Conservation (phyloP, 768 basidiomycete genomes). For the Royoungia palumana region DNA sequence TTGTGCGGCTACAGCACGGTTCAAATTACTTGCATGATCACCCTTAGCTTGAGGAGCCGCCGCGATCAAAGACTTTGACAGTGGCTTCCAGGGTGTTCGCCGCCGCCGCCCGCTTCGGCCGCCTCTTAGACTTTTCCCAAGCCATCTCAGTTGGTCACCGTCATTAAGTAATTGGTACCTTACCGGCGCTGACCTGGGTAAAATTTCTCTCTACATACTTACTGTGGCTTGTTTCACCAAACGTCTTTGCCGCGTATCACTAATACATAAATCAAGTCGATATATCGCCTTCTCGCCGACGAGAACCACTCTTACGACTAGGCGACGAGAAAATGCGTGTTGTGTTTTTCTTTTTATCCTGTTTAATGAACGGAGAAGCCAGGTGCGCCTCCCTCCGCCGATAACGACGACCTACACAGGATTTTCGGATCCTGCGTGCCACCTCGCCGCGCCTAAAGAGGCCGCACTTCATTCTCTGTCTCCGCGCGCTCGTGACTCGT, state of each 20-base stretch:
- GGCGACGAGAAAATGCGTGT: neutral
- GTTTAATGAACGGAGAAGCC: neutral
- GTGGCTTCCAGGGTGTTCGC: neutral
- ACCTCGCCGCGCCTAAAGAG: neutral
- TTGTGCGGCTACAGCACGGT: too few species aligned
- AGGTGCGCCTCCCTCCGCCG: neutral
- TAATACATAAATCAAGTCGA: neutral
- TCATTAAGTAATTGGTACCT: constrained; percentile 2
- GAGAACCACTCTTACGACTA: neutral
- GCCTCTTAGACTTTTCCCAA: too few species aligned
- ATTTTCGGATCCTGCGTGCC: neutral
- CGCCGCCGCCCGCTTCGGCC: neutral
- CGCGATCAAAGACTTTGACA: too few species aligned
- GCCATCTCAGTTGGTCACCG: neutral
- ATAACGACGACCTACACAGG: neutral
- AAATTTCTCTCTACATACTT: too few species aligned
- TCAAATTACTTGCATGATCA: too few species aligned
- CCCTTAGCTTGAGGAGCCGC: too few species aligned
- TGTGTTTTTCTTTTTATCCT: neutral
- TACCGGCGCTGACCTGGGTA: neutral
- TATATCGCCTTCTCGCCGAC: neutral
- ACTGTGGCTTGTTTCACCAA: neutral
- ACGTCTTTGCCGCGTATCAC: too few species aligned
- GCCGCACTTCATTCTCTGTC: neutral
- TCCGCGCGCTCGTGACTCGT: neutral